These are phyloP conservation scores for Paramecium pentaurelia DNA, from an alignment of 73 alveolate species.

Conservation along the genomic window DNA sequence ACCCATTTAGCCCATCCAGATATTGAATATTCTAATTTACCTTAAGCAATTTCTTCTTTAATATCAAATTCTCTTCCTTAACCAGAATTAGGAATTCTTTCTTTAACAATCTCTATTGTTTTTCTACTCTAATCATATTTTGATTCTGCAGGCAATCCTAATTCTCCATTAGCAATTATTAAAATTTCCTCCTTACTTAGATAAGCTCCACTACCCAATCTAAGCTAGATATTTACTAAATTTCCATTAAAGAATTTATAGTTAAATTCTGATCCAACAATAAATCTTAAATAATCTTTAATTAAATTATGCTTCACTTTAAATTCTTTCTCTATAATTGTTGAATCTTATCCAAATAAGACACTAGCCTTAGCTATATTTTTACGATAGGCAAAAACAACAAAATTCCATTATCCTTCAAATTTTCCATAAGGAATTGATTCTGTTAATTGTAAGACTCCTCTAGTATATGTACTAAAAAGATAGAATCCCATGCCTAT, in stretches of 20 bases:
- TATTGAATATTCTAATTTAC: neutral
- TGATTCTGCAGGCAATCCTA: neutral
- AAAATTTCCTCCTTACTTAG: neutral
- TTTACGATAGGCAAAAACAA: neutral
- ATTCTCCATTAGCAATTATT: neutral
- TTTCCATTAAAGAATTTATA: constrained; percentile 5
- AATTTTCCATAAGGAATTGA: neutral
- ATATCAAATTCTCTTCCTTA: neutral
- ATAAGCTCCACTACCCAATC: constrained; percentile 33
- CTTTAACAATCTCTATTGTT: neutral
- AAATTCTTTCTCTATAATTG: neutral
- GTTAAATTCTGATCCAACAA: neutral
- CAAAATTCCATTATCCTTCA: constrained; percentile 28
- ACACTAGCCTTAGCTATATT: neutral
- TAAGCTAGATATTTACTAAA: neutral
- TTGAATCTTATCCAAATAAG: neutral
- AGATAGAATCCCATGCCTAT: neutral
- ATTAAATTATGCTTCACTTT: neutral
- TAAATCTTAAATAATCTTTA: constrained; percentile 20
- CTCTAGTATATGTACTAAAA: neutral
- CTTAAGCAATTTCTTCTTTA: neutral
- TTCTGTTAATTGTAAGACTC: neutral
- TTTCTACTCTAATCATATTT: neutral
- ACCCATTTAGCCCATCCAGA: constrained; percentile 53
- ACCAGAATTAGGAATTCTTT: neutral